Base-by-base conservation (phyloP, 306 rosid genomes). In the Oxytropis ochrocephala region DNA sequence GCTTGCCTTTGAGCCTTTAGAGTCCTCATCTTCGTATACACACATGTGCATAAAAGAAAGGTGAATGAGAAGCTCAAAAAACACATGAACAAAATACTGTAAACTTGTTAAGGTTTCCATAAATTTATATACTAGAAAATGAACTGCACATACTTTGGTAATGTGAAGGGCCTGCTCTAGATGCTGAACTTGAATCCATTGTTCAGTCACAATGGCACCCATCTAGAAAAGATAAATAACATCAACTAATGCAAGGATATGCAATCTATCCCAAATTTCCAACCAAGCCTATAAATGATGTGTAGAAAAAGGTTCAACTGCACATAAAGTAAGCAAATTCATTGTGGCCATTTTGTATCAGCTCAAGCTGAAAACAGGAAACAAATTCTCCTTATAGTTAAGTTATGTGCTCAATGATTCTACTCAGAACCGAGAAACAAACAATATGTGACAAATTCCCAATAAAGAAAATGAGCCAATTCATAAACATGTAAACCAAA, bases 81-180 rank as follows among this genome's bases (percentile, higher is more conserved):
- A 13, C 36, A 60, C 48, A 54, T 47, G 49, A 69, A 41, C 29
- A 51, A 21, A 58, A 38, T n/a, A 14, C 3, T 41, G 29, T 44
- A 41, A 61, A 74, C 30, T 51, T 70, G 59, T 59, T 53, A 29
- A 64, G 39, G 67, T 78, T 63, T 55, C 46, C 44, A 8, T 36
- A 62, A 61, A n/a, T 7, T 43, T 35, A 50, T n/a, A 18, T 39
- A 65, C 47, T 36, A 50, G 62, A 66, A 50, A 67, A 62, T 42
- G 63, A 67, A 72, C 43, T 60, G 46, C 8, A 76, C 47, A 66
- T 94, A 88, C 98, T 65, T 87, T 64, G 52, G 91, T 33, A 58
- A 82, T 67, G 60, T 88, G 87, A 91, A 90, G 91, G 78, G 96
- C 98, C 89, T 94, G 98, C 88, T 94, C 95, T 50, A 94, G 98